These are phyloP conservation scores for Coniferiporia weirii DNA, from an alignment of 1,284 basidiomycete species.

Conservation along the genomic window DNA sequence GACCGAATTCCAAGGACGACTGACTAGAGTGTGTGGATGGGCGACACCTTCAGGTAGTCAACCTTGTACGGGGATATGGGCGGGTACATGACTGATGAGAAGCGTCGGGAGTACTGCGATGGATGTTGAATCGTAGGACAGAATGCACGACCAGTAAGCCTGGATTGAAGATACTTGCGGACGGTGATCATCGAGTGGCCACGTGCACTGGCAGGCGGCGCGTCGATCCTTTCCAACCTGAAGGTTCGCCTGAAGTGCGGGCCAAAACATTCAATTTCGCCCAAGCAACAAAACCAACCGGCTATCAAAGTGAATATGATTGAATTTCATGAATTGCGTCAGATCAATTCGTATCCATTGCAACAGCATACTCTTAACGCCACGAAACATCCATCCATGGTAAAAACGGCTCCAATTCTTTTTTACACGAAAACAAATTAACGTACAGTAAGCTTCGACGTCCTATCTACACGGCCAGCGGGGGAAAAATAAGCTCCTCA, in stretches of 20 bases:
- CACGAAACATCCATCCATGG: not conserved
- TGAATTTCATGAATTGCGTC: too few relatives aligned
- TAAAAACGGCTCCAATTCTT: not conserved
- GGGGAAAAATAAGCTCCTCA: not conserved
- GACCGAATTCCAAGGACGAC: slow-evolving; percentile 26
- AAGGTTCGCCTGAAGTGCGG: not conserved
- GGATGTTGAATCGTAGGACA: not conserved
- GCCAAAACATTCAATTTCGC: not conserved
- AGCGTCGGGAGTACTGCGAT: not conserved
- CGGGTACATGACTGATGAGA: slow-evolving; percentile 44
- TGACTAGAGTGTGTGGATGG: slow-evolving; percentile 76
- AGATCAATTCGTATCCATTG: not conserved
- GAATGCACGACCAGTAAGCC: not conserved
- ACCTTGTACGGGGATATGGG: slow-evolving; percentile 58
- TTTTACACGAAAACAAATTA: not conserved
- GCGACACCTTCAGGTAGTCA: slow-evolving; percentile 67
- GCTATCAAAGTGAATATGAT: not conserved
- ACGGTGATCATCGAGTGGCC: not conserved
- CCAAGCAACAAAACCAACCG: not conserved
- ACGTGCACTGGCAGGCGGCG: too few relatives aligned
- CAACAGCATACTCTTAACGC: not conserved
- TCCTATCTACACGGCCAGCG: not conserved
- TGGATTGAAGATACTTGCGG: not conserved
- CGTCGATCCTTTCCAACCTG: not conserved
- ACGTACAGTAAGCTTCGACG: not conserved